Base-by-base conservation (phyloP, 345 rosid species). In the Turritis glabra region DNA sequence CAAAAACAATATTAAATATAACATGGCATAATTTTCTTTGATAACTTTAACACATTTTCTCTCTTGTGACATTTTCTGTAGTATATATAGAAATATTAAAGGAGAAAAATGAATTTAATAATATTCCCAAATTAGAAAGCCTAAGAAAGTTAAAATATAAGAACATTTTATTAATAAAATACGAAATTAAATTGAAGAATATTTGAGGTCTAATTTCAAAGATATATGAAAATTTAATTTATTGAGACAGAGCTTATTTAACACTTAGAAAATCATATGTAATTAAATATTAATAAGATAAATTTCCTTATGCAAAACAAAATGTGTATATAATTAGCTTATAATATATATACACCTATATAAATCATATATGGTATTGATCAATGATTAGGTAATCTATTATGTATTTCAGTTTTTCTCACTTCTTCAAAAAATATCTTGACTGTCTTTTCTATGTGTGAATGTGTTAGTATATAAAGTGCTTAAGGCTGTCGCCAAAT, bases 341-440 rank as follows among this genome's bases (percentile, higher is more conserved):
- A n/a, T 44, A 55, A 41, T 12, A 40, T 38, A 21, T 44, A 56
- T 57, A 56, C 27, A 69, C 54, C 46, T 44, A 21, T 30, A 44
- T 8, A 61, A 71, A 58, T 21, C 44, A 47, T 18, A 44, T 72
- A 62, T 62, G 43, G 32, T 51, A n/a, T 43, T 51, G 5, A 62
- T 37, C 9, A 27, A 61, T 61, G 29, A 61, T 18, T 61, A 14
- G n/a, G 5, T 46, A 35, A 51, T 15, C 50, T 44, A 17, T 44
- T 6, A 7, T 72, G 12, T 48, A 48, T 26, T 44, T 60, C 25
- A 50, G 8, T 26, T 55, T 29, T 30, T 40, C 11, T 10, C 19
- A 15, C 6, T 35, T 29, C 14, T 18, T 8, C 0, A 5, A 50
- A 50, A 61, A 71, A 25, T n/a, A 50, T 48, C 50, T 17, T 47